Evolutionary conservation across 2,329 filamentous ascomycete species (phyloP).

Genomic region (Daldinia eschscholtzii): DNA sequence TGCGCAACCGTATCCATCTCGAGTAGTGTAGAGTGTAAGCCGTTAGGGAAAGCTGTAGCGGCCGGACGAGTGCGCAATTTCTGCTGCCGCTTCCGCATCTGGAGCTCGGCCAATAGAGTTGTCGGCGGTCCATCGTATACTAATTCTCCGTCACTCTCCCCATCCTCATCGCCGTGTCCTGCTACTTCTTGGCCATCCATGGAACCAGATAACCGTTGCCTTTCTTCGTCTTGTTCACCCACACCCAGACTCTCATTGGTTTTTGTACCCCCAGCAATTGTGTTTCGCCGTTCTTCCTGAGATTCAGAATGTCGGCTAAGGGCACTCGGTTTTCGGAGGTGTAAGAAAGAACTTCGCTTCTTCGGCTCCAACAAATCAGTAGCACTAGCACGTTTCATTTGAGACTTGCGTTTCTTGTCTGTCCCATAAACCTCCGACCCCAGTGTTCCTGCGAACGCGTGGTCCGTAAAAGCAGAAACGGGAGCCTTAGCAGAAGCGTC

Average conservation of each 20-base stretch:
- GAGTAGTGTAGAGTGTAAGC: constrained; percentile 90
- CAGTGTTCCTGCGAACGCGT: constrained; percentile 82
- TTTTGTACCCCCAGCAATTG: constrained; percentile 31
- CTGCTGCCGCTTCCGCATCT: constrained; percentile 89
- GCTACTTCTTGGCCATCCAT: constrained; percentile 52
- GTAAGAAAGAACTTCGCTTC: constrained; percentile 64
- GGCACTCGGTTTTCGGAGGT: constrained; percentile 59
- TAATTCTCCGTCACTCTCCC: constrained; percentile 62
- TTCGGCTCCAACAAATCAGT: constrained; percentile 53
- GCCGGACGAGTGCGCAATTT: constrained; percentile 81
- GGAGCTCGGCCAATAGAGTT: constrained; percentile 91
- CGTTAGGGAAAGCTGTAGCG: constrained; percentile 72
- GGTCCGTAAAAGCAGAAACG: constrained; percentile 91
- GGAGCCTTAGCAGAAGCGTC: constrained; percentile 90
- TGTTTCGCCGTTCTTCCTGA: constrained; percentile 44
- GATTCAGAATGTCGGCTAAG: constrained; percentile 48
- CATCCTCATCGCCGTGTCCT: constrained; percentile 61
- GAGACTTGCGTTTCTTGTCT: constrained; percentile 64
- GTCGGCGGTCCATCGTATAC: constrained; percentile 80
- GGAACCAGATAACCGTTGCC: constrained; percentile 44
- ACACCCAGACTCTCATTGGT: constrained; percentile 16
- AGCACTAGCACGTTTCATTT: constrained; percentile 48
- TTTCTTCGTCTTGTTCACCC: constrained; percentile 47
- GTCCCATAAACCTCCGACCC: constrained; percentile 80
- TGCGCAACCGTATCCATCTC: constrained; percentile 92